Percentiles rank a stretch among this genome's conserved stretches.
Conservation (phyloP, 2,329 filamentous ascomycete genomes). For the Venturia aucupariae region DNA sequence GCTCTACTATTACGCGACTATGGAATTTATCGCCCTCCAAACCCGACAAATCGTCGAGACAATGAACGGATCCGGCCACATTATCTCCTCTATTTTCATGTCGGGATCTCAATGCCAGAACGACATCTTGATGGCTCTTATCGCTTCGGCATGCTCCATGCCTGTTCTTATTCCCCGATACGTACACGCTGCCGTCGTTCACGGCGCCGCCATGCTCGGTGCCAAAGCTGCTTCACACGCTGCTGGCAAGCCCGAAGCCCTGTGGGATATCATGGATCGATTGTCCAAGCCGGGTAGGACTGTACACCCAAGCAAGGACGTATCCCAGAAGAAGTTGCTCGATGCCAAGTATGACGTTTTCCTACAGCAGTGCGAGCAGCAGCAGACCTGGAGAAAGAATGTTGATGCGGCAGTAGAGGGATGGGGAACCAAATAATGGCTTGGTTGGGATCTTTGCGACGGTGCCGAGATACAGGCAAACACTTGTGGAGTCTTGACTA, state of each 20-base stretch:
- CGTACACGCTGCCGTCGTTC: conserved; percentile 89
- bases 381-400: conserved; percentile 70
- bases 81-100: conserved; percentile 94
- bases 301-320: conserved; percentile 64
- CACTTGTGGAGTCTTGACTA: too few species aligned
- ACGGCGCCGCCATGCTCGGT: conserved; percentile 96
- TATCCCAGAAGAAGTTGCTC: conserved; percentile 67
- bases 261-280: conserved; percentile 96
- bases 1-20: conserved; percentile 86
- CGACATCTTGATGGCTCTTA: conserved; percentile 78
- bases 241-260: conserved; percentile 64
- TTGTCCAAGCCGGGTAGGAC: conserved; percentile 91
- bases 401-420: conserved; percentile 49
- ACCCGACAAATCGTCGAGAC: conserved; percentile 89
- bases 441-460: too few species aligned
- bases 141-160: conserved; percentile 84
- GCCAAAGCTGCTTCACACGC: conserved; percentile 90
- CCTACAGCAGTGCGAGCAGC: conserved; percentile 78
- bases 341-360: conserved; percentile 93
- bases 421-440: conserved; percentile 1
- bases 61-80: conserved; percentile 86
- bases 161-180: conserved; percentile 90
- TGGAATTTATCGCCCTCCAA: conserved; percentile 97
- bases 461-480: too few species aligned
- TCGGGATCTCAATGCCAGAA: conserved; percentile 97